Conservation (phyloP, 495 filamentous ascomycete genomes). For the Hypoxylon subgilvum region DNA sequence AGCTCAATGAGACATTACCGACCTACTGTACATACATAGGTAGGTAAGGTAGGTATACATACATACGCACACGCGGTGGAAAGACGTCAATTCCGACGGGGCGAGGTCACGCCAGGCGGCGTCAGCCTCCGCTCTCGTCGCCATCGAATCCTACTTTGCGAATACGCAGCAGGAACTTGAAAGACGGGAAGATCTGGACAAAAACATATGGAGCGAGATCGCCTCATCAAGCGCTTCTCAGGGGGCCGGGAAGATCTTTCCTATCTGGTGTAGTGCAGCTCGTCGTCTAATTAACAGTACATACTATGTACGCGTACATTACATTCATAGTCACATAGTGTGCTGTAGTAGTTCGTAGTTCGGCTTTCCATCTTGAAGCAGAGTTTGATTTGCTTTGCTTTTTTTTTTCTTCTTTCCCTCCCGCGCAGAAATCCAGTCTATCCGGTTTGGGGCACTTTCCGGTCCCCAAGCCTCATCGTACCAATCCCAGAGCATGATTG, state of each 20-base stretch:
- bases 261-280: constrained; percentile 32
- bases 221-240: constrained; percentile 14
- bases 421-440: constrained; percentile 26
- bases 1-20: too few relatives aligned
- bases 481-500: constrained; percentile 29
- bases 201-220: constrained; percentile 12
- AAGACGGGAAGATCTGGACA: constrained; percentile 10
- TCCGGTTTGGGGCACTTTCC: constrained; percentile 31
- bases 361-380: constrained; percentile 19
- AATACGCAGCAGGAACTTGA: constrained; percentile 2
- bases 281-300: constrained; percentile 20
- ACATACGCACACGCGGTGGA: background rate
- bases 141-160: constrained; percentile 14
- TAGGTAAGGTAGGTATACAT: too few relatives aligned
- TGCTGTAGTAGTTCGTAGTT: background rate
- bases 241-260: constrained; percentile 31
- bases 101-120: constrained; percentile 5
- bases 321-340: too few relatives aligned
- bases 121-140: constrained; percentile 4
- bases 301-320: constrained; percentile 13
- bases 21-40: too few relatives aligned
- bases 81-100: background rate
- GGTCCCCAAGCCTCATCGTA: constrained; percentile 23
- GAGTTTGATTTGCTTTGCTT: constrained; percentile 14
- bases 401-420: background rate